phyloP scores from a whole-genome alignment of 2,329 filamentous ascomycete species.

The Colletotrichum sp. region DNA sequence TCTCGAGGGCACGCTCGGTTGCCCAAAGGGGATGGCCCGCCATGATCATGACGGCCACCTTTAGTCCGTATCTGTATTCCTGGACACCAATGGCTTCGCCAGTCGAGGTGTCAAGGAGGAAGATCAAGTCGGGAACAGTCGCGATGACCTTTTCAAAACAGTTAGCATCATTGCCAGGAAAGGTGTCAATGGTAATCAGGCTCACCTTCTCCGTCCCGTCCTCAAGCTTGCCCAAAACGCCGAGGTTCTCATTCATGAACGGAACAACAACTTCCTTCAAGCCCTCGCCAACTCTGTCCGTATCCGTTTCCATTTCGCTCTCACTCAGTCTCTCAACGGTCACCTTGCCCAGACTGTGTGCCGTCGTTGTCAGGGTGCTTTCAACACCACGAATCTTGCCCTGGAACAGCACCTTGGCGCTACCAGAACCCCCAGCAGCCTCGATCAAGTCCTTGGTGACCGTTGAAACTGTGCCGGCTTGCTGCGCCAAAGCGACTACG shows the following conservation, averaged over 20 bases:
- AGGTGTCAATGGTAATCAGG: not conserved
- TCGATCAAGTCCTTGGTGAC: slow-evolving; percentile 41
- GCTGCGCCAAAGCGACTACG: slow-evolving; percentile 49
- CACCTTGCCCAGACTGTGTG: slow-evolving; percentile 45
- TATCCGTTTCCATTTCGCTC: slow-evolving; percentile 34
- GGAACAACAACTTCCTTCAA: slow-evolving; percentile 19
- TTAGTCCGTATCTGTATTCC: slow-evolving; percentile 37
- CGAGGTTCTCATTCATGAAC: slow-evolving; percentile 26
- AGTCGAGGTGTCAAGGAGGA: slow-evolving; percentile 39
- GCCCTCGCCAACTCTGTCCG: slow-evolving; percentile 33
- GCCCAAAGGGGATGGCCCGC: slow-evolving; percentile 9
- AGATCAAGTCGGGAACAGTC: slow-evolving; percentile 46
- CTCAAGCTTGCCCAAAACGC: slow-evolving; percentile 17
- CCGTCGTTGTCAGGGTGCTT: slow-evolving; percentile 49
- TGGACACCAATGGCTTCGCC: slow-evolving; percentile 41
- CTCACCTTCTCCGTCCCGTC: slow-evolving; percentile 26
- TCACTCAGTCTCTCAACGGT: slow-evolving; percentile 43
- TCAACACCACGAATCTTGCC: slow-evolving; percentile 31
- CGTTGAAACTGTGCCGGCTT: slow-evolving; percentile 45
- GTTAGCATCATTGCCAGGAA: not conserved
- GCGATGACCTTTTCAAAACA: slow-evolving; percentile 31
- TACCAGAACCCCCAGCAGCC: slow-evolving; percentile 38
- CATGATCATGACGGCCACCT: slow-evolving; percentile 25
- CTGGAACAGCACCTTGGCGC: slow-evolving; percentile 27
- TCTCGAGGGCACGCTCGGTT: slow-evolving; percentile 24